Evolutionary conservation across 2,329 filamentous ascomycete species (phyloP), one percentile per base, ranked within the genome.

Genomic region (Coniochaeta sp.): DNA sequence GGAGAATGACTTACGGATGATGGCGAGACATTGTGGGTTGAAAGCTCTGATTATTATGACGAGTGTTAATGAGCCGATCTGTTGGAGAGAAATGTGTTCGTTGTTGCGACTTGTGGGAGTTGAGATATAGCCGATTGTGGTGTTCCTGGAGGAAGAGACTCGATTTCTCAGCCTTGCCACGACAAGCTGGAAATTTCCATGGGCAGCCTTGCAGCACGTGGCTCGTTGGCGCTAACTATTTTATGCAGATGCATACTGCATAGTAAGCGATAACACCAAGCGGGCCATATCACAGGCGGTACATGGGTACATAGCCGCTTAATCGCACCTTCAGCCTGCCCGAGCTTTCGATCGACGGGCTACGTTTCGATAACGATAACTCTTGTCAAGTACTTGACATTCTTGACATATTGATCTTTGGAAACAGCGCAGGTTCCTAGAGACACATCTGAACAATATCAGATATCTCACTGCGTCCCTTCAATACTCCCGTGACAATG

Each of bases 21-120:
- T 96, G 91, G 79, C 91, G 91, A 72, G 91, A 96, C 91, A 96
- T 96, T 72, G 44, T 61, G 52, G 33, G 36, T 34, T 28, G n/a
- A 58, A 26, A 52, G 34, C 8, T 12, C 12, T 52, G 47, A n/a
- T n/a, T 22, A 28, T 5, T 52, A 14, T 31, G 26, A 40, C 34
- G 34, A 58, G 44, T 28, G 14, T 60, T 14, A 14, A 14, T 55
- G 50, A 31, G 9, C 5, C 11, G 26, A 2, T 6, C 3, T 11
- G 26, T 22, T 19, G 50, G 19, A 2, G 5, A 8, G n/a, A 34
- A 14, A 33, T 31, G 26, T 55, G 50, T 3, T 31, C 6, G 34
- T 52, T 6, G 22, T 31, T 26, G 28, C 22, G 9, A 6, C 17
- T 19, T 9, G 24, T 7, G 50, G 43, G 9, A 9, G 8, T 47